Evolutionary conservation across 768 basidiomycete genomes (phyloP), one percentile per base, ranked within the genome.

Genomic region (Serendipita sp.): DNA sequence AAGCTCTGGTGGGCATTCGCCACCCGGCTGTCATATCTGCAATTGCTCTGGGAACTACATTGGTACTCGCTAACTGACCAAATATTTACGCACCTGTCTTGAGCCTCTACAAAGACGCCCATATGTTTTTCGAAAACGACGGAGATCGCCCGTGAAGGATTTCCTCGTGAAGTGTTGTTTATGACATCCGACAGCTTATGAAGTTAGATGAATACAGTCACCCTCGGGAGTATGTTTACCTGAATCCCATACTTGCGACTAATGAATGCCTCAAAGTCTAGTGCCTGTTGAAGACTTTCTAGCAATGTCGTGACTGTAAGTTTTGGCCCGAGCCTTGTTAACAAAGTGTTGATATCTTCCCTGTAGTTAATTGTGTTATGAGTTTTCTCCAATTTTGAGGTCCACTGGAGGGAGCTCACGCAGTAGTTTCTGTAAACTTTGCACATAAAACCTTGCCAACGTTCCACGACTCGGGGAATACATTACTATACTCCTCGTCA

Each of bases 71-170:
- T 31, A 23, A 43, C 18, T 4, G 3, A 40, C 44, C 11, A 37
- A 34, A 36, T 29, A 11, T 46, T 66, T 16, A 69, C 80, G 40
- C 67, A 91, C 92, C 87, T 91, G 78, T 97, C 92, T 71, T 98
- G 96, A 36, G 96, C 93, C 64, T 96, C 91, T 48, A 98, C 86
- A 69, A 95, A 98, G 44, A 99, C 83, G 29, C 83, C 79, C 79
- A 98, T 90, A 73, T 96, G 88, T 0, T 88, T 81, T 66, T 97
- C 95, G 70, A 97, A 97, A 3, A 91, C 85, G n/a, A 86, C 80
- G 0, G 91, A 87, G 45, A 99, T 88, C 10, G 27, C 36, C 4
- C 33, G 18, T 18, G 29, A 5, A 8, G 48, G 48, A 31, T 50
- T 50, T 18, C n/a, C 29, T 50, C 29, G n/a, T n/a, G 48, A 18